Conservation (phyloP, 257 asterid genomes). For the Gentiana macrophylla region DNA sequence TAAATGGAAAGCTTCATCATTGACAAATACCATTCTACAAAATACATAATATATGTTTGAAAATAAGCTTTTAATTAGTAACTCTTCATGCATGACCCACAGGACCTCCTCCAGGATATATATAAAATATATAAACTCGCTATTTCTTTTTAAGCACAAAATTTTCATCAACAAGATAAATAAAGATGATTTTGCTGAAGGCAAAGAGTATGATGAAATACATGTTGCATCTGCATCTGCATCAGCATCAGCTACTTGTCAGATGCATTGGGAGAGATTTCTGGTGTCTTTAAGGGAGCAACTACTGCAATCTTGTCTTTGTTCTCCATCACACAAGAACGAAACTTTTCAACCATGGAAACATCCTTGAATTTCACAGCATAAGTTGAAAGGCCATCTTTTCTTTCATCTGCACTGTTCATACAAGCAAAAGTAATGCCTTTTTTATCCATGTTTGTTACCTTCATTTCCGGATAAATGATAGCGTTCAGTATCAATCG, state of each 20-base stretch:
- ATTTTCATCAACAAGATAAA: too few species aligned
- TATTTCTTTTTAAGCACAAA: too few species aligned
- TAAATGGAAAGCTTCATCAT: too few species aligned
- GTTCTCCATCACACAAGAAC: slow-evolving; percentile 44
- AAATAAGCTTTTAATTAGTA: too few species aligned
- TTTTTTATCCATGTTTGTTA: slow-evolving; percentile 80
- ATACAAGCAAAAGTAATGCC: slow-evolving; percentile 86
- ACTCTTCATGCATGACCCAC: too few species aligned
- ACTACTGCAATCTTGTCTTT: slow-evolving; percentile 17
- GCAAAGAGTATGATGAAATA: too few species aligned
- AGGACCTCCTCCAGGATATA: too few species aligned
- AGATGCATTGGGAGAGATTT: slow-evolving; percentile 58
- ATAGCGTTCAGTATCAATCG: slow-evolving; percentile 78
- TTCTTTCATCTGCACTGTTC: slow-evolving; percentile 64
- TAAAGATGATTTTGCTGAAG: too few species aligned
- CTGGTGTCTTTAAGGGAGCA: slow-evolving; percentile 47
- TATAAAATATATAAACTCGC: too few species aligned
- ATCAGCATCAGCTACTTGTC: slow-evolving; percentile 20
- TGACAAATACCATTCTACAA: too few species aligned
- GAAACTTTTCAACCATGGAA: slow-evolving; percentile 53
- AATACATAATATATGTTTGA: too few species aligned
- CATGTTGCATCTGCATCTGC: too few species aligned
- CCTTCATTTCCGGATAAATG: slow-evolving; percentile 87
- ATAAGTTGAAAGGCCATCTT: slow-evolving; percentile 59
- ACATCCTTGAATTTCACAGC: slow-evolving; percentile 85